phyloP scores from a whole-genome alignment of 148 eudicot genomes.

The Diospyros lotus region DNA sequence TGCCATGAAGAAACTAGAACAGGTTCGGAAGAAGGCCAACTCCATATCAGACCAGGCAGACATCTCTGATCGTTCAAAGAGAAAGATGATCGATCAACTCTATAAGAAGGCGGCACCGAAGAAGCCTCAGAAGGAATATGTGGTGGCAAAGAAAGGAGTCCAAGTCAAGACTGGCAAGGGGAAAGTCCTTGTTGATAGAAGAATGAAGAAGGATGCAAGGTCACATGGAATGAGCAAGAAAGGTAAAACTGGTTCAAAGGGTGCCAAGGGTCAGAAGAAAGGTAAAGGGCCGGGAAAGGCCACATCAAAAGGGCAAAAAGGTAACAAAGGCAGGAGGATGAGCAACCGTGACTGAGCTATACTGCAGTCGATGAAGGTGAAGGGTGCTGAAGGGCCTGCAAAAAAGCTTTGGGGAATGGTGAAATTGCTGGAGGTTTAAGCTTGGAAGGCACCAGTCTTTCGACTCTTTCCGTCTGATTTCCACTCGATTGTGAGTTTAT shows the following conservation, averaged over 20 bases:
- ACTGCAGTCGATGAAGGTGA: too few relatives aligned
- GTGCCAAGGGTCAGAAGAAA: conserved; percentile 35
- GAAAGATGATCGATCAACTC: conserved; percentile 74
- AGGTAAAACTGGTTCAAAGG: conserved; percentile 31
- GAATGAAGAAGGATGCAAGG: conserved; percentile 84
- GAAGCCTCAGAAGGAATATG: conserved; percentile 70
- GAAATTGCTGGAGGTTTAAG: too few relatives aligned
- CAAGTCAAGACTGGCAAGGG: conserved; percentile 84
- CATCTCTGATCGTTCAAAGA: conserved; percentile 78
- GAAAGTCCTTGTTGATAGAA: conserved; percentile 67
- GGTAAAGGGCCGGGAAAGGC: conserved; percentile 38
- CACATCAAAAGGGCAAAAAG: conserved; percentile 25
- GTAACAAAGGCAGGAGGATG: conserved; percentile 20
- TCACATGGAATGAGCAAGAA: conserved; percentile 38
- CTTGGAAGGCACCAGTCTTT: too few relatives aligned
- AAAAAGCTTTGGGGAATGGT: too few relatives aligned
- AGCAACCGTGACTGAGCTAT: conserved; percentile 4
- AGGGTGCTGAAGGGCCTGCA: too few relatives aligned
- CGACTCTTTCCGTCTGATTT: too few relatives aligned
- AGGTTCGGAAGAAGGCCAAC: conserved; percentile 89
- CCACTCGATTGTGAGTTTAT: too few relatives aligned
- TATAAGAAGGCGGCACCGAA: conserved; percentile 72
- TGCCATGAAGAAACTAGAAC: conserved; percentile 60
- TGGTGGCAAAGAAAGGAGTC: conserved; percentile 93
- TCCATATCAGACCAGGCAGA: conserved; percentile 75